phyloP scores from a whole-genome alignment of 495 filamentous ascomycete species.

The Aspergillus campestris region DNA sequence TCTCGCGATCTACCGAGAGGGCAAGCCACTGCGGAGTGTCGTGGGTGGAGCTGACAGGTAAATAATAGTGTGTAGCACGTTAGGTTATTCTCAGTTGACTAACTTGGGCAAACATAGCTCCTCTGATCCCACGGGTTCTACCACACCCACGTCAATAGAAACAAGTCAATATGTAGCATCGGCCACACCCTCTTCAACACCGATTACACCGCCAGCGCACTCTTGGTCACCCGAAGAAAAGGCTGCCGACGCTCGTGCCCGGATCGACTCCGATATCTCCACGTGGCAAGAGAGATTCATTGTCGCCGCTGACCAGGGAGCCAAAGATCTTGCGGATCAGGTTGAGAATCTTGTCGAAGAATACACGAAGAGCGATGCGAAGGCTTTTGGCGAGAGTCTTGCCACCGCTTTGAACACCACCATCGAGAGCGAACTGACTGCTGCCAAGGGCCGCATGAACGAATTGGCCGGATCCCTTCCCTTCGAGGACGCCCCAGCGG shows the following conservation, averaged over 20 bases:
- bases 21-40: slow-evolving; percentile 49
- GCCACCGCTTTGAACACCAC: slow-evolving; percentile 60
- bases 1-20: slow-evolving; percentile 73
- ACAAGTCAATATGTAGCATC: slow-evolving; percentile 12
- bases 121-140: slow-evolving; percentile 20
- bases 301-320: slow-evolving; percentile 69
- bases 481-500: slow-evolving; percentile 41
- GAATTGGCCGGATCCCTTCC: slow-evolving; percentile 49
- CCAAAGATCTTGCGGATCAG: slow-evolving; percentile 58
- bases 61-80: neutral
- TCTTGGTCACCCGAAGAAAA: slow-evolving; percentile 34
- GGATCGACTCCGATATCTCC: slow-evolving; percentile 67
- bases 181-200: slow-evolving; percentile 15
- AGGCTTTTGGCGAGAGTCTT: slow-evolving; percentile 59
- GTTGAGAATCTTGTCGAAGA: slow-evolving; percentile 69
- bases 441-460: slow-evolving; percentile 60
- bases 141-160: slow-evolving; percentile 14
- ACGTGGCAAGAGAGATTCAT: slow-evolving; percentile 82
- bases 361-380: slow-evolving; percentile 55
- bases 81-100: slow-evolving; percentile 2
- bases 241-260: slow-evolving; percentile 50
- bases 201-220: slow-evolving; percentile 14
- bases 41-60: slow-evolving; percentile 49
- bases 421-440: slow-evolving; percentile 49
- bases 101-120: slow-evolving; percentile 17